Conservation (phyloP, 1,284 basidiomycete species). For the Athelia psychrophila region DNA sequence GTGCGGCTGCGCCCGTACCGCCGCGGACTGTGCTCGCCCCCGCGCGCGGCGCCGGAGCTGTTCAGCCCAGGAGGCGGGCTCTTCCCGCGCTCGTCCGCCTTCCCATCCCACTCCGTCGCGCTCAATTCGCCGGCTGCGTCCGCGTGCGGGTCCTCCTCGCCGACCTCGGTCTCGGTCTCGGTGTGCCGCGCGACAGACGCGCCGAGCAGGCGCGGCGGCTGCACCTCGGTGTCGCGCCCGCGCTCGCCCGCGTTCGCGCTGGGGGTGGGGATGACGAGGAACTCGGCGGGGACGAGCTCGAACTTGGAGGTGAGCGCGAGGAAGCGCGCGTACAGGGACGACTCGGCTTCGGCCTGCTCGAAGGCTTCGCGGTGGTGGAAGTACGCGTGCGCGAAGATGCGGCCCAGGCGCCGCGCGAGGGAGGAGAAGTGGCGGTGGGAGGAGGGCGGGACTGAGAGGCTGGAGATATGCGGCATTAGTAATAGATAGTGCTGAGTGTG, state of each 20-base stretch:
- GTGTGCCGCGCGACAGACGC: conserved; percentile 37
- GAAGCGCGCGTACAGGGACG: conserved; percentile 89
- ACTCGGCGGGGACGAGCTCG: conserved; percentile 78
- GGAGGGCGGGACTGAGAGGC: conserved; percentile 76
- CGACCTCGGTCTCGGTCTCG: conserved; percentile 15
- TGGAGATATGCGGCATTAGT: conserved; percentile 30
- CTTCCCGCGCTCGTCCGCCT: conserved; percentile 2
- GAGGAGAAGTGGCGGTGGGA: conserved; percentile 88
- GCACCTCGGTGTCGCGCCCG: conserved; percentile 35
- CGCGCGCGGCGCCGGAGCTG: conserved; percentile 11
- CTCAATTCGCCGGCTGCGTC: conserved; percentile 1
- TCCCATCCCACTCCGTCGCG: background rate
- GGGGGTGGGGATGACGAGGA: conserved; percentile 73
- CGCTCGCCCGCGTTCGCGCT: conserved; percentile 20
- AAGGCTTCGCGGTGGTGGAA: conserved; percentile 92
- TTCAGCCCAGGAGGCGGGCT: conserved; percentile 28
- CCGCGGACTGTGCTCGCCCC: conserved; percentile 44
- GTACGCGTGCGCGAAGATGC: conserved; percentile 96
- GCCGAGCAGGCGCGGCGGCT: conserved; percentile 46
- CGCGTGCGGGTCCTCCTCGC: conserved; percentile 10
- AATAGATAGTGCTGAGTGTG: background rate
- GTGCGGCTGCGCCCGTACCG: conserved; percentile 60
- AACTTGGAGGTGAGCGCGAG: conserved; percentile 79
- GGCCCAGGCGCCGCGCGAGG: conserved; percentile 83
- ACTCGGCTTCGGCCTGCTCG: conserved; percentile 88